Percentiles rank a stretch among this genome's conserved stretches.
Evolutionary conservation across 306 rosid species (phyloP).

Genomic region (Mimosa bimucronata): DNA sequence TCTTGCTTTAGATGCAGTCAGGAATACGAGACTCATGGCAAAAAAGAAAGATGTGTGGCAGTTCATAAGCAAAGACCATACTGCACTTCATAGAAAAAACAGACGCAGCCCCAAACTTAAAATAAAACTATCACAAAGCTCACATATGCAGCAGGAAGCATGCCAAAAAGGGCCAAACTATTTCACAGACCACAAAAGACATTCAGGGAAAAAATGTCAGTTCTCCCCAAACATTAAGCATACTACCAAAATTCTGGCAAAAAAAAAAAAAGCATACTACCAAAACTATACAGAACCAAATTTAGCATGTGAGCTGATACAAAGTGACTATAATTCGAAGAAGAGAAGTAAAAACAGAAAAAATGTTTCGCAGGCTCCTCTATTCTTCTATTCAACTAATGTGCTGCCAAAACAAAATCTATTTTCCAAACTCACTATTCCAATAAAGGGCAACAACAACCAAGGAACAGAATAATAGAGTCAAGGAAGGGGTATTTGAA

Average conservation of each 20-base stretch:
- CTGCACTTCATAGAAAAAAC: constrained; percentile 11
- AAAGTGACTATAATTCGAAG: background rate
- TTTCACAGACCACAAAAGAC: background rate
- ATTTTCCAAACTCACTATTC: background rate
- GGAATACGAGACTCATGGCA: background rate
- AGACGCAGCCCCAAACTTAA: no score
- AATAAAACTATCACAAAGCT: background rate
- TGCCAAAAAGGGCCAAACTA: background rate
- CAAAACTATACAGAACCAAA: background rate
- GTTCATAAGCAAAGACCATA: background rate
- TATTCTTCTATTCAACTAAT: background rate
- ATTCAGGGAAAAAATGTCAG: background rate
- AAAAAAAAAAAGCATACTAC: no score
- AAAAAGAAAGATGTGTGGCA: background rate
- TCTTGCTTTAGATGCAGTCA: background rate
- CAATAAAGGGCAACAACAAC: background rate
- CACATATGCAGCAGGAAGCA: background rate
- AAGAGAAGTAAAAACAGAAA: background rate
- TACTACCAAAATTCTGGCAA: no score
- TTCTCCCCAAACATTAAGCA: background rate
- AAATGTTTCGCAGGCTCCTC: background rate
- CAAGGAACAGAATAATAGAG: no score
- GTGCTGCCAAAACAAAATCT: background rate
- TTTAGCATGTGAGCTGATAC: background rate
- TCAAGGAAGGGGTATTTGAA: no score